Percentiles rank a stretch among this genome's conserved stretches.
Evolutionary conservation across 2,329 filamentous ascomycete genomes (phyloP).

Genomic region (Fusarium musae): DNA sequence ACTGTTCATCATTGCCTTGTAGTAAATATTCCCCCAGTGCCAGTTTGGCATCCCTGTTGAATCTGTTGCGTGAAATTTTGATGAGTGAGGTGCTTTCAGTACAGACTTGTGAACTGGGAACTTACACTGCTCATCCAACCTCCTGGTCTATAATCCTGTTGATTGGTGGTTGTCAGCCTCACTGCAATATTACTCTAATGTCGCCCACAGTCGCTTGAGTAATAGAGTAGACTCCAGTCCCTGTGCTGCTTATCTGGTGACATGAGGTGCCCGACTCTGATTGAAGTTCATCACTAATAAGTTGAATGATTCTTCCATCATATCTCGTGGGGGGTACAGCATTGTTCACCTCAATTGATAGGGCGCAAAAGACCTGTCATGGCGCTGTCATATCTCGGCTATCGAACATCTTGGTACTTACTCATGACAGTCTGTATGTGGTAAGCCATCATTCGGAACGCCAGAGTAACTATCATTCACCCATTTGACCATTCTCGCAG

Average conservation of each 20-base stretch:
- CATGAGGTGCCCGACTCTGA: neutral
- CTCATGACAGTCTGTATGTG: no score
- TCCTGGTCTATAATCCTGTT: no score
- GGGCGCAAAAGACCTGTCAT: neutral
- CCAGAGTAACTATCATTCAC: neutral
- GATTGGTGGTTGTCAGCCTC: no score
- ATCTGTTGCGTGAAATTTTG: neutral
- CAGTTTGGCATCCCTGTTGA: neutral
- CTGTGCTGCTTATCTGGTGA: no score
- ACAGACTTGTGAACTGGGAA: neutral
- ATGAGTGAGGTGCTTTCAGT: neutral
- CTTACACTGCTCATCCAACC: neutral
- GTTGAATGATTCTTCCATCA: neutral
- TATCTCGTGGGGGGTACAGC: no score
- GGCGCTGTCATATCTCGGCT: neutral
- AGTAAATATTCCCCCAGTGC: neutral
- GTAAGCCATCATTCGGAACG: neutral
- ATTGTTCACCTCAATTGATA: neutral
- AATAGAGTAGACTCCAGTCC: no score
- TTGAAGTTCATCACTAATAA: neutral
- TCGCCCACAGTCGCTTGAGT: no score
- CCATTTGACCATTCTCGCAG: no score
- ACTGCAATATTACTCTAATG: no score
- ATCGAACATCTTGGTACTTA: neutral
- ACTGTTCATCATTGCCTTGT: slow-evolving; percentile 12